These are phyloP conservation scores for Solanum appendiculatum DNA, from an alignment of 257 asterid genomes.

Conservation along the genomic window DNA sequence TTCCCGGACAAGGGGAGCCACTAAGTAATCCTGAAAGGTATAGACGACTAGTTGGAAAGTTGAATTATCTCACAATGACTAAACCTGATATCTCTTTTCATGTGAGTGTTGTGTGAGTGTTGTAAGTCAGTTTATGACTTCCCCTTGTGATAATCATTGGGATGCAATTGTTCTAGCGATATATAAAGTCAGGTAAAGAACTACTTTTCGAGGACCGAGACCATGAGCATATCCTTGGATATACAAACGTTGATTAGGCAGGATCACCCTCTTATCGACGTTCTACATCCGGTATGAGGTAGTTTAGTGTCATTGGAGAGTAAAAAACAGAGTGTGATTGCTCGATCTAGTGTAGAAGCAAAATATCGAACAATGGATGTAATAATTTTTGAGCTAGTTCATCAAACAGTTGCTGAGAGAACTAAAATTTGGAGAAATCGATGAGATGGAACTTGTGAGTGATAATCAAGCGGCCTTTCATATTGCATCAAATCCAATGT, in stretches of 20 bases:
- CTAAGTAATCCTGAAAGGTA: not conserved
- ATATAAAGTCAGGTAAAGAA: too few species aligned
- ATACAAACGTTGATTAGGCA: not conserved
- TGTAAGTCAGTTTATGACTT: not conserved
- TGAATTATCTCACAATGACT: not conserved
- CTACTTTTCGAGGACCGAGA: too few species aligned
- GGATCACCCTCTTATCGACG: not conserved
- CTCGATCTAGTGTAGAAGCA: not conserved
- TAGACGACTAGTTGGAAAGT: not conserved
- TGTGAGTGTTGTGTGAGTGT: not conserved
- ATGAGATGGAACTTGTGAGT: not conserved
- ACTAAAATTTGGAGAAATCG: not conserved
- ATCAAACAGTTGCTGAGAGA: not conserved
- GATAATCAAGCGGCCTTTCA: not conserved
- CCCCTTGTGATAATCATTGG: not conserved
- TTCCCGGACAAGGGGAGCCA: not conserved
- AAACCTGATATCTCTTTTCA: not conserved
- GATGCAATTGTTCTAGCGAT: not conserved
- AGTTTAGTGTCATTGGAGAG: not conserved
- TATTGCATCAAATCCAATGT: not conserved
- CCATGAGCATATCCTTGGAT: not conserved
- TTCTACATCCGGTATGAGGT: not conserved
- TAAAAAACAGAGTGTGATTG: not conserved
- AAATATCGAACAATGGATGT: not conserved
- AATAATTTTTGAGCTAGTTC: not conserved